Base-by-base conservation (phyloP, 2,329 filamentous ascomycete species). In the Tolypocladium inflatum region DNA sequence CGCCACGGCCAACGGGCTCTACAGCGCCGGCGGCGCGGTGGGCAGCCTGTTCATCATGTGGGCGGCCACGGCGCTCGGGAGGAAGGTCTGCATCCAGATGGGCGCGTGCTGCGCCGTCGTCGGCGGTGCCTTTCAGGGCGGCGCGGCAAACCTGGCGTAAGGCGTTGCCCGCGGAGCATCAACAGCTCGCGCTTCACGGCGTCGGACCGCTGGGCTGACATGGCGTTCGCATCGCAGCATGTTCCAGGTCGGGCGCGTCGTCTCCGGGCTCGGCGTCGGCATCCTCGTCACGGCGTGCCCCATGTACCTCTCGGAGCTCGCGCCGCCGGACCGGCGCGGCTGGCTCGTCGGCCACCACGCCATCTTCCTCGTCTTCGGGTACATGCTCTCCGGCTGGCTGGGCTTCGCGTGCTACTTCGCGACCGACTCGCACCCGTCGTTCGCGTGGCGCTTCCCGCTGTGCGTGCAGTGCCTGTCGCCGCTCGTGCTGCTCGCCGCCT, bases 11-110 rank as follows among this genome's bases (percentile, higher is more conserved):
- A 80, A 80, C 65, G 77, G 77, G 3, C 65, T 79, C 1, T 79
- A 76, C 64, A 76, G 74, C 57, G 75, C 77, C 21, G 78, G 78
- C 13, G 78, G 76, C 7, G 77, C 77, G 10, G 70, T 79, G 4
- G 76, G 75, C 4, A 71, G 73, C 6, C 68, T 80, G 1, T 74
- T 79, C 55, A 73, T 79, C 23, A 79, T 80, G 77, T 80, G 77
- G 77, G 73, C 75, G 1, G 77, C 70, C 43, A 74, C 73, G 45
- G 69, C 66, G 52, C 72, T 76, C 58, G 78, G 76, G 2, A 68
- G 78, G 3, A 74, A 76, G 60, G 67, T 65, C 11, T 78, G 72
- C 45, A 79, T 80, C 37, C 76, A 80, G 60, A 64, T 79, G 42
- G 78, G 76, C 5, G 72, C 73, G 8, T 70, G 72, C 23, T 67